Conservation (phyloP, 257 asterid species). For the Anisodus acutangulus region DNA sequence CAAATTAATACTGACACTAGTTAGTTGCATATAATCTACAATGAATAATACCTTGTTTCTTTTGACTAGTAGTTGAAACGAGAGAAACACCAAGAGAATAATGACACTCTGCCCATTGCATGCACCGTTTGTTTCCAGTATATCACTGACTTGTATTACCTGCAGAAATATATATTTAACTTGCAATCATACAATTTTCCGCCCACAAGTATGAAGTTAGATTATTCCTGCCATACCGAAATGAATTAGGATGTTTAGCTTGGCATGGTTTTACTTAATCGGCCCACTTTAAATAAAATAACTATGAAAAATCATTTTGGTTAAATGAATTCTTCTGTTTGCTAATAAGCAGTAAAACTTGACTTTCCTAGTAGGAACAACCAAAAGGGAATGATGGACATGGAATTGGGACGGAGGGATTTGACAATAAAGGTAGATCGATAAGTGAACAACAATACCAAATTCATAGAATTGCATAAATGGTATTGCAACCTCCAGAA, state of each 20-base stretch:
- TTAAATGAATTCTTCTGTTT: background rate
- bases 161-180: constrained; percentile 42
- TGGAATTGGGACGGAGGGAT: background rate
- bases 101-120: constrained; percentile 84
- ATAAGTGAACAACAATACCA: background rate
- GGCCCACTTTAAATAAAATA: background rate
- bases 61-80: constrained; percentile 89
- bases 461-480: constrained; percentile 11
- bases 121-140: constrained; percentile 88
- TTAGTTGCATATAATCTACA: constrained; percentile 25
- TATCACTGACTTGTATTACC: constrained; percentile 96
- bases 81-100: constrained; percentile 87
- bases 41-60: constrained; percentile 70
- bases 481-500: constrained; percentile 8
- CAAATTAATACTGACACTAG: constrained; percentile 25
- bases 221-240: constrained; percentile 12
- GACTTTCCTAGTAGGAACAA: background rate
- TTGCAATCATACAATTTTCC: constrained; percentile 21
- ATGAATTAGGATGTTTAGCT: background rate
- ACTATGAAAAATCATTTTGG: background rate
- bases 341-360: background rate
- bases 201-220: background rate
- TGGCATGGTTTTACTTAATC: background rate
- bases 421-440: background rate
- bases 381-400: constrained; percentile 16